These are phyloP conservation scores for Tricholoma hemisulphureum DNA, from an alignment of 768 basidiomycete species.

Conservation along the genomic window DNA sequence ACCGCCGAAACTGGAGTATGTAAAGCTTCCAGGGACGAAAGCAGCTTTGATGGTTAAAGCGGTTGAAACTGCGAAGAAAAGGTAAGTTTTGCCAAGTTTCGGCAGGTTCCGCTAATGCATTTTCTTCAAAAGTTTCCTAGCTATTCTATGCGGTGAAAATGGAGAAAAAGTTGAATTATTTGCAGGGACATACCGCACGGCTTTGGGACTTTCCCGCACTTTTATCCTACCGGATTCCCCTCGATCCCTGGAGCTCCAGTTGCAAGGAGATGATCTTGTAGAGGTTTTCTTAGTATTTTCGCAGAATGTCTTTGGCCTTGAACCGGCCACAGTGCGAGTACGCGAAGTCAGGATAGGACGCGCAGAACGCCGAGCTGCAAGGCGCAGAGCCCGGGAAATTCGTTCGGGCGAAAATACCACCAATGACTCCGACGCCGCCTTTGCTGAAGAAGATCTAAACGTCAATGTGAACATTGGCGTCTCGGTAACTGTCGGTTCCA, in stretches of 20 bases:
- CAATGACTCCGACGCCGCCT: conserved; percentile 43
- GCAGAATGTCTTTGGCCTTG: conserved; percentile 89
- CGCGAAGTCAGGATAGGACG: conserved; percentile 90
- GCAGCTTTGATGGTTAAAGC: conserved; percentile 81
- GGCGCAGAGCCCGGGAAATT: conserved; percentile 73
- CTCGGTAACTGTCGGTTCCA: conserved; percentile 46
- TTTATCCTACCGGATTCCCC: conserved; percentile 93
- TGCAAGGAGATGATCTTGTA: conserved; percentile 90
- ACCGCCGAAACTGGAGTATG: conserved; percentile 85
- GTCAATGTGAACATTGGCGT: conserved; percentile 65
- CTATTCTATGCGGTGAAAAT: conserved; percentile 88
- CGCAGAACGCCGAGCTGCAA: conserved; percentile 81
- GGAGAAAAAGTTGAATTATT: conserved; percentile 94
- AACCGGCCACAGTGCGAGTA: conserved; percentile 92
- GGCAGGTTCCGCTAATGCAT: background rate
- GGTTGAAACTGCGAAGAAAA: conserved; percentile 88
- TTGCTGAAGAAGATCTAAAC: conserved; percentile 52
- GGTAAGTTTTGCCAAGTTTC: conserved; percentile 39
- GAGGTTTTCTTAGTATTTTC: conserved; percentile 90
- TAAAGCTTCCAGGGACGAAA: conserved; percentile 90
- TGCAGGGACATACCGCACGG: conserved; percentile 88
- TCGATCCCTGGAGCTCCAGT: conserved; percentile 78
- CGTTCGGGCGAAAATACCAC: conserved; percentile 48
- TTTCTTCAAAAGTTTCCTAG: conserved; percentile 64
- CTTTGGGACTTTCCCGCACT: conserved; percentile 85